Percentiles rank a stretch among this genome's conserved stretches.
Conservation (phyloP, 306 rosid species). For the Gastrolobium bilobum region DNA sequence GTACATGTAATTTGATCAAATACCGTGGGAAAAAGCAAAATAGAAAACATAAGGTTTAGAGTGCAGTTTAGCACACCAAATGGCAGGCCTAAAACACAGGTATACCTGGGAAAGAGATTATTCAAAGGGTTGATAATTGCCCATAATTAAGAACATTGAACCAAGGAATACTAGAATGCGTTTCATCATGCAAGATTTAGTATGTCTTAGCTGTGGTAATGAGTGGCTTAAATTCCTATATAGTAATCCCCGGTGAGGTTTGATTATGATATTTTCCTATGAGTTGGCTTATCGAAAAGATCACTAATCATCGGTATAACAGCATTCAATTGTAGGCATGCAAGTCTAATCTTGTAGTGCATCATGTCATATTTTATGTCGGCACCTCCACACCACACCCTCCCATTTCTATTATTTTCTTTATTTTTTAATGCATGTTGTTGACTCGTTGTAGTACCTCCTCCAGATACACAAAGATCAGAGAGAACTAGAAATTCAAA, state of each 20-base stretch:
- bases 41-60: not conserved
- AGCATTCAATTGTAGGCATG: conserved; percentile 38
- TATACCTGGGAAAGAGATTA: not conserved
- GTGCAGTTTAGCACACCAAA: conserved; percentile 31
- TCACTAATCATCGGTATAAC: conserved; percentile 28
- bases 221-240: conserved; percentile 17
- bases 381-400: conserved; percentile 27
- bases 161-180: conserved; percentile 19
- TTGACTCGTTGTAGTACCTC: not conserved
- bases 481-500: not conserved
- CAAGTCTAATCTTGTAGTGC: conserved; percentile 39
- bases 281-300: conserved; percentile 36
- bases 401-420: not conserved
- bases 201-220: conserved; percentile 21
- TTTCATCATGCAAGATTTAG: conserved; percentile 16
- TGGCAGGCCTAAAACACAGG: conserved; percentile 28
- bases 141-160: conserved; percentile 40
- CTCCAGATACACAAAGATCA: not conserved
- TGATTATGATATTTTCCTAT: conserved; percentile 19
- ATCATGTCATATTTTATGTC: conserved; percentile 39
- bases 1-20: not conserved
- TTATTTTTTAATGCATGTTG: not conserved
- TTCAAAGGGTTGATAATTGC: conserved; percentile 38
- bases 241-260: conserved; percentile 15
- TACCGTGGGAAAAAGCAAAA: not conserved